Conservation (phyloP, 108 stramenopile species). For the Nitzschia sp. region DNA sequence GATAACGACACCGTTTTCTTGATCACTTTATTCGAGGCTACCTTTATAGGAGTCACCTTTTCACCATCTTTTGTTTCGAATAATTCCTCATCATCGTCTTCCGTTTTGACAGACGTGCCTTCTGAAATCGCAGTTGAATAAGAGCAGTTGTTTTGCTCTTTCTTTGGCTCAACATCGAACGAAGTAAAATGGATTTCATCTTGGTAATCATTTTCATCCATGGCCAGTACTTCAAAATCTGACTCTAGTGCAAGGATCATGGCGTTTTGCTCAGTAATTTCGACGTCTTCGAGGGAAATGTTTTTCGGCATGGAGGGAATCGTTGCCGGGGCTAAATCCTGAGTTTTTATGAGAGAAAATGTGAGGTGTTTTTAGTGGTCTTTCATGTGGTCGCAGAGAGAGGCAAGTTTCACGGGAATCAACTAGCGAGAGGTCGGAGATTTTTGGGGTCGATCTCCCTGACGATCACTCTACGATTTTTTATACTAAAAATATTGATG, state of each 20-base stretch:
- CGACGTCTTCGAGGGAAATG: no score
- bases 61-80: not conserved
- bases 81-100: not conserved
- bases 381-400: no score
- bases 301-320: not conserved
- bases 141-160: not conserved
- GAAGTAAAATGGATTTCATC: constrained; percentile 17
- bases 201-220: constrained; percentile 19
- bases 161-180: not conserved
- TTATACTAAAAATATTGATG: no score
- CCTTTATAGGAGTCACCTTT: not conserved
- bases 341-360: no score
- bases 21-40: not conserved
- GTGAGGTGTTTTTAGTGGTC: no score
- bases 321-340: no score
- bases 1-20: not conserved
- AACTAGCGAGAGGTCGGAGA: no score
- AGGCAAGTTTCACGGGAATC: no score
- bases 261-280: not conserved
- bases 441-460: no score
- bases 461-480: no score
- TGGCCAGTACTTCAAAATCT: not conserved
- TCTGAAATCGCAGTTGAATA: constrained; percentile 6
- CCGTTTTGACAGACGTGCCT: not conserved
- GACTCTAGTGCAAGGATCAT: not conserved